These are phyloP conservation scores for Candida pseudoviswanathii DNA, from an alignment of 1,139 yeast species.

Conservation along the genomic window DNA sequence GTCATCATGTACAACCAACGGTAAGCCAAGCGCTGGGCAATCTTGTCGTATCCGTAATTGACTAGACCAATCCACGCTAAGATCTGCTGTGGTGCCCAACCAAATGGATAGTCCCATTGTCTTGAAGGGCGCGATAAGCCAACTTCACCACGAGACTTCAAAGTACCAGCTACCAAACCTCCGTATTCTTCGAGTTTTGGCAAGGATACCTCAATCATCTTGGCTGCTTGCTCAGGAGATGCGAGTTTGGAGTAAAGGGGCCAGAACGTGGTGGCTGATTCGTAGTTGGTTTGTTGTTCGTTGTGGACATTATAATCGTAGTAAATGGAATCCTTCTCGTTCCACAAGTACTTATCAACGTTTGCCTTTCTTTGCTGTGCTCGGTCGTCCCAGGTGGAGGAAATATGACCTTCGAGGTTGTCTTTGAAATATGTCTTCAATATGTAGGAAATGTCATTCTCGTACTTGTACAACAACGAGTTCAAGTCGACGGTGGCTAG, in stretches of 20 bases:
- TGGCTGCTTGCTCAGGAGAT: conserved; percentile 70
- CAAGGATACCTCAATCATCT: conserved; percentile 61
- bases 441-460: conserved; percentile 73
- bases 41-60: conserved; percentile 69
- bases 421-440: conserved; percentile 61
- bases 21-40: conserved; percentile 73
- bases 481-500: conserved; percentile 91
- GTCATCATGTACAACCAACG: conserved; percentile 92
- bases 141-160: conserved; percentile 71
- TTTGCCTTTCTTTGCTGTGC: conserved; percentile 57
- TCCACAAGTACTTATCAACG: conserved; percentile 81
- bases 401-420: conserved; percentile 37
- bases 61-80: conserved; percentile 87
- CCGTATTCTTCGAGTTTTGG: conserved; percentile 81
- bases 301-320: conserved; percentile 79
- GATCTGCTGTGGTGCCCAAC: conserved; percentile 99
- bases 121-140: conserved; percentile 76
- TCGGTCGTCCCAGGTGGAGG: conserved; percentile 59
- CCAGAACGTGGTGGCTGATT: conserved; percentile 92
- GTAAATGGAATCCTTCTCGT: conserved; percentile 73
- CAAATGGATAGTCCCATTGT: conserved; percentile 98
- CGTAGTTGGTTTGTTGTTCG: conserved; percentile 63
- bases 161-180: conserved; percentile 87
- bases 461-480: conserved; percentile 86
- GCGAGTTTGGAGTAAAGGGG: conserved; percentile 86